These are phyloP conservation scores for Monoraphidium neglectum DNA, from an alignment of 139 green algal genomes.

Conservation along the genomic window DNA sequence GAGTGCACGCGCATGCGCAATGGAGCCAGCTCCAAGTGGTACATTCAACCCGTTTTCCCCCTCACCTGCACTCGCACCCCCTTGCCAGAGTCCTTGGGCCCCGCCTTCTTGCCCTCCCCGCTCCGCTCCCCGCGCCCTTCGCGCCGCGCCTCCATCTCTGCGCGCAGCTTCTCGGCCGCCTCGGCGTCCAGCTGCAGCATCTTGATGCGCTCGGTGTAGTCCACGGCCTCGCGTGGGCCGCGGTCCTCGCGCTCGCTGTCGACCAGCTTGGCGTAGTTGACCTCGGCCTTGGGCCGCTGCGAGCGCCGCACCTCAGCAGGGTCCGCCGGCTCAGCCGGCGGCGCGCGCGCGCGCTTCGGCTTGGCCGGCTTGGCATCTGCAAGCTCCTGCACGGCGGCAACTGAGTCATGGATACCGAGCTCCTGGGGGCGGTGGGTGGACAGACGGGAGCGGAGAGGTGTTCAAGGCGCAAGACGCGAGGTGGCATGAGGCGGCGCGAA, in stretches of 20 bases:
- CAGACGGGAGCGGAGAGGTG: no score
- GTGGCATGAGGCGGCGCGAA: no score
- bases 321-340: not conserved
- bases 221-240: not conserved
- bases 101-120: conserved; percentile 21
- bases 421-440: no score
- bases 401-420: no score
- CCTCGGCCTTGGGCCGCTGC: conserved; percentile 6
- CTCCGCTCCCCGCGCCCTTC: not conserved
- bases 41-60: no score
- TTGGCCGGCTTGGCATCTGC: not conserved
- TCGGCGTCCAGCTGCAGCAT: conserved; percentile 18
- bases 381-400: no score
- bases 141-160: conserved; percentile 14
- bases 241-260: not conserved
- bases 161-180: conserved; percentile 18
- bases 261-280: conserved; percentile 35
- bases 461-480: no score
- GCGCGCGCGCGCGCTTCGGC: conserved; percentile 8
- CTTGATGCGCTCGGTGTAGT: conserved; percentile 26
- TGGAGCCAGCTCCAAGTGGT: no score
- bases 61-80: conserved; percentile 64
- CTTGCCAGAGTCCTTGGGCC: conserved; percentile 62
- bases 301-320: not conserved
- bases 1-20: no score